These are phyloP conservation scores for Xylaria sp. DNA, from an alignment of 2,329 filamentous ascomycete genomes.

Conservation along the genomic window DNA sequence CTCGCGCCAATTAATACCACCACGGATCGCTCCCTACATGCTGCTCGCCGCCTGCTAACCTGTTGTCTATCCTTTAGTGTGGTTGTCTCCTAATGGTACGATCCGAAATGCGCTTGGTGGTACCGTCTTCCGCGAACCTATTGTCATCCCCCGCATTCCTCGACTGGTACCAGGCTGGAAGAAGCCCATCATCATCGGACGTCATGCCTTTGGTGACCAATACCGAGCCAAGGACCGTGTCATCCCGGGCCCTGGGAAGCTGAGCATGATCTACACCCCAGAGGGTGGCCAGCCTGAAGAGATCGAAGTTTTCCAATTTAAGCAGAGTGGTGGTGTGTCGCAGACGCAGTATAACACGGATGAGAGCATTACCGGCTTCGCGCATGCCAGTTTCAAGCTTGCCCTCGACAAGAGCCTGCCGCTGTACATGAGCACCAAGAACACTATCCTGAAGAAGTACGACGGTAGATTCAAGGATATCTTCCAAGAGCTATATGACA, in stretches of 20 bases:
- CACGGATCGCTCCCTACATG: slow-evolving; percentile 8
- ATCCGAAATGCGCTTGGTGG: slow-evolving; percentile 82
- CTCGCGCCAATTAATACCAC: not conserved
- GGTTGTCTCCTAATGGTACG: slow-evolving; percentile 96
- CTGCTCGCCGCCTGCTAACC: slow-evolving; percentile 29
- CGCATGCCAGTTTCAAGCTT: slow-evolving; percentile 96
- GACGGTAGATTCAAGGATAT: slow-evolving; percentile 99
- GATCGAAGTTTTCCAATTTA: slow-evolving; percentile 91
- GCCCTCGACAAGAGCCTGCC: slow-evolving; percentile 87
- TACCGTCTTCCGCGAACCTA: slow-evolving; percentile 98
- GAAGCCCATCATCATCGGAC: slow-evolving; percentile 98
- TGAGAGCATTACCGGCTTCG: slow-evolving; percentile 93
- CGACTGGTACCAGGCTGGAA: slow-evolving; percentile 97
- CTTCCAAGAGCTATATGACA: slow-evolving; percentile 96
- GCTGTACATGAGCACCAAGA: slow-evolving; percentile 99
- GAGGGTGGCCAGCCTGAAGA: slow-evolving; percentile 82
- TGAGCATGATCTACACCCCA: slow-evolving; percentile 95
- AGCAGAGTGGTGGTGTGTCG: slow-evolving; percentile 84
- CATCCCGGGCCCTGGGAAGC: slow-evolving; percentile 82
- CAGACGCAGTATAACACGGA: slow-evolving; percentile 99
- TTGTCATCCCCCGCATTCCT: slow-evolving; percentile 92
- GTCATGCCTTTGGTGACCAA: slow-evolving; percentile 98
- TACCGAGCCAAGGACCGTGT: slow-evolving; percentile 96
- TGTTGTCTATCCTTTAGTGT: slow-evolving; percentile 69
- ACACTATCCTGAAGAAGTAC: slow-evolving; percentile 99